Base-by-base conservation (phyloP, 164 flowering plant genomes). In the Liriodendron chinense region DNA sequence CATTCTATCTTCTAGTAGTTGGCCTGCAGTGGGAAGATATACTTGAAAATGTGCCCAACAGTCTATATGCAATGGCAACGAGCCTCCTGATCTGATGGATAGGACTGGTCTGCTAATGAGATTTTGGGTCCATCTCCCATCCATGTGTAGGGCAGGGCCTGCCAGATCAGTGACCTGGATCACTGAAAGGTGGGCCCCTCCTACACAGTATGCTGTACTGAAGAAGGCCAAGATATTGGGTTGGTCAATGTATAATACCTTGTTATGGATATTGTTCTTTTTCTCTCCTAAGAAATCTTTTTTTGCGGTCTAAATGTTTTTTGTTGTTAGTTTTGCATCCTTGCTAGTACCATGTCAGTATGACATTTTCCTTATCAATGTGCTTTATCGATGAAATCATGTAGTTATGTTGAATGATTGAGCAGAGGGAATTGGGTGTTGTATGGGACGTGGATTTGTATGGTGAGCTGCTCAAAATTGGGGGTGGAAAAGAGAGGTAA, bases 401-500 rank as follows among this genome's bases (percentile, higher is more conserved):
- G 61, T 24, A 26, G 50, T 34, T 34, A n/a, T 20, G 26, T 20
- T 18, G 48, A 26, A 13, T 56, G 13, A 63, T 78, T 69, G 21
- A 57, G 68, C 92, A 93, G 97, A 93, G 75, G 80, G 97, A 86
- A 83, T 72, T 92, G 84, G 97, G 94, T 78, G 98, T 91, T 59
- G 87, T 89, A 13, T 94, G 98, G 98, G 97, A 88, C 77, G 98
- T 94, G 48, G 95, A 92, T 76, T 84, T 96, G 85, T 96, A 96
- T 68, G 98, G 98, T 0, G 99, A 96, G 75, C 84, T 96, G 87
- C 98, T 94, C 84, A 92, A 96, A 80, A 96, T 92, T 73, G 99
- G 98, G 5, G 99, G 98, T 76, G 98, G 98, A 74, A 96, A 96
- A 84, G 98, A 94, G 85, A 92, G 98, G 97, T 93, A 84, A 69